These are phyloP conservation scores for Trichoderma endophyticum DNA, from an alignment of 2,329 filamentous ascomycete species.

Conservation along the genomic window DNA sequence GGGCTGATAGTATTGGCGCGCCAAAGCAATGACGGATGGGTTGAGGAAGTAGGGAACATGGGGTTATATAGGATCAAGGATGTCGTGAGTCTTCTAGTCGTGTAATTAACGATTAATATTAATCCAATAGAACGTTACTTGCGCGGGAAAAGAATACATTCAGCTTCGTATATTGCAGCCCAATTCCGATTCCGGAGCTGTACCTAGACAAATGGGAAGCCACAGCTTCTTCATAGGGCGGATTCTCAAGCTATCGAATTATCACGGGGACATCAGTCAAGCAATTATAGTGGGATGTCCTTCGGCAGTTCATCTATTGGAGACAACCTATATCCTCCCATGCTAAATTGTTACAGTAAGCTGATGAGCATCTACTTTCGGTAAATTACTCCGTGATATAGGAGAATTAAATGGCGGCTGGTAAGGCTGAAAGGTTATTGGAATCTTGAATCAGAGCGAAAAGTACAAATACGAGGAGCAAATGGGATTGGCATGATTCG, in stretches of 20 bases:
- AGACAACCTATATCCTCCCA: neutral
- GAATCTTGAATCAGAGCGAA: neutral
- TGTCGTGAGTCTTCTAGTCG: neutral
- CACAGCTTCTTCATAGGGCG: neutral
- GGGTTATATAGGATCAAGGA: neutral
- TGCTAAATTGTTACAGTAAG: neutral
- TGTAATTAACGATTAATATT: neutral
- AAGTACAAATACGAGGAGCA: neutral
- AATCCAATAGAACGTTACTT: neutral
- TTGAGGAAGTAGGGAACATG: neutral
- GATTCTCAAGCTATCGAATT: neutral
- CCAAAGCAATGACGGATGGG: neutral
- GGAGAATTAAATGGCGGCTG: neutral
- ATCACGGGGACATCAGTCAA: neutral
- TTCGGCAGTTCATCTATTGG: neutral
- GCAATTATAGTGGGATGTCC: neutral
- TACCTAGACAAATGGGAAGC: neutral
- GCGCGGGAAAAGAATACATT: too few species aligned
- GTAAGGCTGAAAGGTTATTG: neutral
- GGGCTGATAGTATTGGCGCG: neutral
- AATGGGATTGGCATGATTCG: neutral
- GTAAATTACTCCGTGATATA: neutral
- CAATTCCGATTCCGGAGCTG: neutral
- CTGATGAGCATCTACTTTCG: neutral
- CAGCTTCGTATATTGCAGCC: neutral